Base-by-base conservation (phyloP, 202 grass and related monocot genomes). In the Schoenoplectus tabernaemontani region DNA sequence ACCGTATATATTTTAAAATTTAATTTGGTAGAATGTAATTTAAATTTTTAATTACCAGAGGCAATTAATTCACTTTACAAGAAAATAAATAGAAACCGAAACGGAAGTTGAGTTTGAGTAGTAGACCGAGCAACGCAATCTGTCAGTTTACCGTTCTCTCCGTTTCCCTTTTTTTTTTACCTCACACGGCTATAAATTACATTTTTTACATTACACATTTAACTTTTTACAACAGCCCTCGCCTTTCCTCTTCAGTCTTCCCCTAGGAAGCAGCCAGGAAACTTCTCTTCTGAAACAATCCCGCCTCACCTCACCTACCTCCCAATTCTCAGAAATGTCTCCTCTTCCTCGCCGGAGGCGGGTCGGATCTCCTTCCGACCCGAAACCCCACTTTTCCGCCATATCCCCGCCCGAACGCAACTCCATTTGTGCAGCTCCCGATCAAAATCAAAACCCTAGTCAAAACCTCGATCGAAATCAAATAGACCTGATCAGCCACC, bases 401-500 rank as follows among this genome's bases (percentile, higher is more conserved):
- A 3, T 48, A 15, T 59, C 78, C n/a, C 22, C 24, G 4, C 56
- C 59, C 1, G 47, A 76, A 56, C 71, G 38, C 37, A 43, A 4
- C 28, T 20, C 34, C 75, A 12, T 78, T 9, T 42, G 8, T 11
- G 24, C 26, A 56, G 15, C 10, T 7, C 1, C 30, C 16, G 24
- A 50, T 54, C 47, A 50, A 48, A 73, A 73, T 28, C 39, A 46
- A 24, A 47, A 28, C 41, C 22, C 66, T 20, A 6, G 11, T 46
- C 66, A 46, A 70, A 47, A 70, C 34, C 46, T 44, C 46, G 13
- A 34, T 33, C 47, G 6, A 24, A 75, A 75, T 56, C 47, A 34
- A 11, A 75, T 47, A 16, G 89, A 89, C 66, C 77, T 82, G 64
- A 77, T 91, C 77, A 53, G 80, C 41, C 12, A 34, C 59, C 89